Percentiles rank a stretch among this genome's conserved stretches.
Conservation (phyloP, 768 basidiomycete species). For the Mycena albidolilacea region DNA sequence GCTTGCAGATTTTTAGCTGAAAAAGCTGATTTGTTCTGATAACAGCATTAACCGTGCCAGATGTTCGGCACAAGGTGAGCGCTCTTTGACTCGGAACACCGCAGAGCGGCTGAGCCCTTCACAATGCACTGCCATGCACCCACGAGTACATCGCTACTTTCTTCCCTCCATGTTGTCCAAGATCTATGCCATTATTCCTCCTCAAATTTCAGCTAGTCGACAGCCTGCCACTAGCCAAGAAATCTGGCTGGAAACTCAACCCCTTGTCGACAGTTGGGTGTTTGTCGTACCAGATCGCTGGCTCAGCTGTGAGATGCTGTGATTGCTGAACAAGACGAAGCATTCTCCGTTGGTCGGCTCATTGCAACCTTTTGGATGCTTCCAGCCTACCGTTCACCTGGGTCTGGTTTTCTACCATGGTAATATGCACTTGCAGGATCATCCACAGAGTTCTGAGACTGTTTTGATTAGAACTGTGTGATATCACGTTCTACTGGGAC, state of each 20-base stretch:
- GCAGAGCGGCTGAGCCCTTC: no score
- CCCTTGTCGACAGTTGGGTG: not conserved
- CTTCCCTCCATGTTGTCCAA: slow-evolving; percentile 4
- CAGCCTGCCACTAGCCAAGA: not conserved
- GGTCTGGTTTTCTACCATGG: slow-evolving; percentile 20
- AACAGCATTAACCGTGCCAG: no score
- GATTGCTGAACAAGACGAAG: not conserved
- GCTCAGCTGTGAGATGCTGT: not conserved
- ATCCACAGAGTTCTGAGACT: not conserved
- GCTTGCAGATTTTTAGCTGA: no score
- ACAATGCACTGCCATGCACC: no score
- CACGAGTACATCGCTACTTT: not conserved
- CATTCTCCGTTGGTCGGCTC: not conserved
- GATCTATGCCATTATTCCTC: not conserved
- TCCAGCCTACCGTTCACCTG: slow-evolving; percentile 11
- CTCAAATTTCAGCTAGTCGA: not conserved
- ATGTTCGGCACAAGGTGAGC: no score
- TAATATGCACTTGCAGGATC: not conserved
- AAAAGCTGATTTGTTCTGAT: no score
- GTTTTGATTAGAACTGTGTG: slow-evolving; percentile 1
- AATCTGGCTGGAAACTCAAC: no score
- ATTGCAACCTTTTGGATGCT: slow-evolving; percentile 3
- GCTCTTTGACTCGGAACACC: no score
- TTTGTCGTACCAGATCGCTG: not conserved
- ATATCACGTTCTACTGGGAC: slow-evolving; percentile 20